Evolutionary conservation across 2,329 filamentous ascomycete genomes (phyloP).

Genomic region (Colletotrichum sp.): DNA sequence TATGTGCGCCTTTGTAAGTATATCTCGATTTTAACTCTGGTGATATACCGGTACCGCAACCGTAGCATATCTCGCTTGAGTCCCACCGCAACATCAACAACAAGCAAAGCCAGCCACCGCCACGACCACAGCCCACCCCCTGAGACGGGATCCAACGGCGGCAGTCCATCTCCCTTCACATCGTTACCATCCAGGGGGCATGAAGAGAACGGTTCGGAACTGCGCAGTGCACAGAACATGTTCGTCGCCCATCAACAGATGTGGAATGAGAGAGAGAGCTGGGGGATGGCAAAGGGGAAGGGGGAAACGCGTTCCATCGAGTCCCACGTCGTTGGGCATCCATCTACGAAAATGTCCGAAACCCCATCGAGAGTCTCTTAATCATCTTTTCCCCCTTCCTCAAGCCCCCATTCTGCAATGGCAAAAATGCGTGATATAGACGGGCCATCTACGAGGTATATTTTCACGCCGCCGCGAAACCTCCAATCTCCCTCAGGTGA

Average conservation of each 20-base stretch:
- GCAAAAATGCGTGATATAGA: not conserved
- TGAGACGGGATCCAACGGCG: not conserved
- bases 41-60: not conserved
- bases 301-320: not conserved
- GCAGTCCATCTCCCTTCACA: not conserved
- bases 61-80: not conserved
- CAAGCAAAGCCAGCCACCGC: not conserved
- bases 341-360: not conserved
- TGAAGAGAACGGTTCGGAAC: not conserved
- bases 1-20: not conserved
- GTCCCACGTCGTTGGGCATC: not conserved
- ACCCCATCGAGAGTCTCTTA: not conserved
- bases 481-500: not conserved
- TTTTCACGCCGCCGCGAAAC: not conserved
- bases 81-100: not conserved
- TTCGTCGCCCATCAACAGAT: not conserved
- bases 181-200: not conserved
- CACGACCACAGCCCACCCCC: not conserved
- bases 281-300: not conserved
- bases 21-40: not conserved
- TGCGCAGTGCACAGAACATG: not conserved
- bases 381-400: not conserved
- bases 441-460: not conserved
- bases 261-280: not conserved
- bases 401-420: not conserved